Evolutionary conservation across 2,329 filamentous ascomycete genomes (phyloP).

Genomic region (Aspergillus sp.): DNA sequence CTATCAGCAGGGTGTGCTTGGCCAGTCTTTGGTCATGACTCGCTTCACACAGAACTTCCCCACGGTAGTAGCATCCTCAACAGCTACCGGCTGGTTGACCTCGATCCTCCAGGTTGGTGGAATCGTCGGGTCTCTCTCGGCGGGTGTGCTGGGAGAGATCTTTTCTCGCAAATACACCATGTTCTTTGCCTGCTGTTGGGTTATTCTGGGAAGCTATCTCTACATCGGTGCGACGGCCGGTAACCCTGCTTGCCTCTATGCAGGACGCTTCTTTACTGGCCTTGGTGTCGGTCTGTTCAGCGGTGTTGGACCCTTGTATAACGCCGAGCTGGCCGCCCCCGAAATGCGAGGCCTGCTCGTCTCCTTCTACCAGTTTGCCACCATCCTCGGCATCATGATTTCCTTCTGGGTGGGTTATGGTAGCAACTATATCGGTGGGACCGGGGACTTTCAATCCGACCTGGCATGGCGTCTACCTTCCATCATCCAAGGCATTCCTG

Average conservation of each 20-base stretch:
- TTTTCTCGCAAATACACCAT: conserved; percentile 53
- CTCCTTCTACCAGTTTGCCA: conserved; percentile 34
- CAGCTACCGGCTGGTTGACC: conserved; percentile 44
- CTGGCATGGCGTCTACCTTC: conserved; percentile 48
- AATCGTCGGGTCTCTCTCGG: conserved; percentile 40
- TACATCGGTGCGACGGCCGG: conserved; percentile 24
- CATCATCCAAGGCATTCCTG: conserved; percentile 44
- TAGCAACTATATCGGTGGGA: conserved; percentile 40
- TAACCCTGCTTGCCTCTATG: conserved; percentile 23
- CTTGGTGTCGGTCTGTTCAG: conserved; percentile 32
- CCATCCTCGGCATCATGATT: conserved; percentile 35
- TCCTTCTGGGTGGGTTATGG: conserved; percentile 40
- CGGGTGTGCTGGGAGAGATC: conserved; percentile 49
- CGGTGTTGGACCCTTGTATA: conserved; percentile 48
- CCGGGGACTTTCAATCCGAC: conserved; percentile 29
- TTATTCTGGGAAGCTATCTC: conserved; percentile 41
- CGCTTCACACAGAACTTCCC: conserved; percentile 48
- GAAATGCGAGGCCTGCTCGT: conserved; percentile 32
- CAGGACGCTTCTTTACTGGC: conserved; percentile 30
- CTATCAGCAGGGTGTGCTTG: conserved; percentile 45
- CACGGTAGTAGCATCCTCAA: conserved; percentile 41
- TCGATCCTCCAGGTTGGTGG: conserved; percentile 54
- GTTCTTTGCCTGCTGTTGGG: conserved; percentile 51
- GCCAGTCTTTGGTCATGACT: conserved; percentile 49
- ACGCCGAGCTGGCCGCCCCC: conserved; percentile 45